phyloP scores from a whole-genome alignment of 2,329 filamentous ascomycete species.

The Diaporthe caulivora region DNA sequence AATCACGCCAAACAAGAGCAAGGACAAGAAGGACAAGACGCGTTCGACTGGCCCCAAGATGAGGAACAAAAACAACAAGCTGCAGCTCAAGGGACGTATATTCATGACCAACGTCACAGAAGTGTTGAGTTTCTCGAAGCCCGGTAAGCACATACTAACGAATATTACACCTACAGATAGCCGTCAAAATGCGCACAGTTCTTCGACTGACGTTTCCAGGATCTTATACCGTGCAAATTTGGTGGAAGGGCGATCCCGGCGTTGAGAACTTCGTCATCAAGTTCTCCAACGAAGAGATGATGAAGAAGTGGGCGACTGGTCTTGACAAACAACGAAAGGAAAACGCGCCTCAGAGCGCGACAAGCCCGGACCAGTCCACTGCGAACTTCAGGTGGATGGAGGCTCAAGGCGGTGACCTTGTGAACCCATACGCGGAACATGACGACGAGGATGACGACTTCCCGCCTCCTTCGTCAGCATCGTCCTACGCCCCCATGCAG shows the following conservation, averaged over 20 bases:
- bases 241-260: conserved; percentile 96
- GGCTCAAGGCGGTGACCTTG: conserved; percentile 72
- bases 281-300: conserved; percentile 89
- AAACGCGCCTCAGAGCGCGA: conserved; percentile 62
- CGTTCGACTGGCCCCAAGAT: conserved; percentile 67
- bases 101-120: conserved; percentile 99
- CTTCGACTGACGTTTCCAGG: conserved; percentile 64
- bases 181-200: conserved; percentile 20
- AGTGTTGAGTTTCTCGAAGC: conserved; percentile 87
- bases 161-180: not conserved
- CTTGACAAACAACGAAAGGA: conserved; percentile 82
- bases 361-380: conserved; percentile 63
- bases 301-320: conserved; percentile 91
- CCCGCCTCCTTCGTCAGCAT: conserved; percentile 40
- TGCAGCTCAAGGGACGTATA: conserved; percentile 96
- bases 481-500: conserved; percentile 46
- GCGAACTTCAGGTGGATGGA: conserved; percentile 87
- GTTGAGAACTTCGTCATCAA: conserved; percentile 97
- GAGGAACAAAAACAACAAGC: conserved; percentile 78
- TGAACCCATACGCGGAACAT: conserved; percentile 83
- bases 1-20: conserved; percentile 84
- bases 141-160: conserved; percentile 71
- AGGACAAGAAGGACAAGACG: conserved; percentile 79
- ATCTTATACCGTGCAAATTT: conserved; percentile 95
- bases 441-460: conserved; percentile 73